Base-by-base conservation (phyloP, 805 yeast genomes). In the Alloascoidea hylecoeti region DNA sequence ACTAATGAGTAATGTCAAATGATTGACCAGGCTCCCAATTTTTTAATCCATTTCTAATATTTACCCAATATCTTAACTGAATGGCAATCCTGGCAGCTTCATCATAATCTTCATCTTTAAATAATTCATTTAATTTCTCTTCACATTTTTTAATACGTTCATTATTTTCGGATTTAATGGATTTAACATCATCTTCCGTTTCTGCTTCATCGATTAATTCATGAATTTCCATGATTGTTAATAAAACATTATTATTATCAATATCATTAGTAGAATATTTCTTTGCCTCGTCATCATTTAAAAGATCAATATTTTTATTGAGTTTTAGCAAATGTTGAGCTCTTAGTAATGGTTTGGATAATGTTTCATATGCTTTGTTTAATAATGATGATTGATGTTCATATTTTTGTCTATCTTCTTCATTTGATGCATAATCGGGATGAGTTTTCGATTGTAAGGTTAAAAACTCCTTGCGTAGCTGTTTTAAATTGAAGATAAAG, bases 211-310 rank as follows among this genome's bases (percentile, higher is more conserved):
- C 94, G 41, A 88, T 60, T 33, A 72, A 70, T 55, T 89, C 98
- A 52, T 88, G 92, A 3, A 84, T 74, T 45, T 85, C 94, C 57
- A 89, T 62, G 16, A 89, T 80, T 34, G 73, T 72, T 78, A 84
- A 71, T 33, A 89, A 58, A 50, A 83, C 59, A 13, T 61, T 68
- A 41, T 77, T 73, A 42, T 74, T 40, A 23, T 54, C 72, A 36
- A n/a, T n/a, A 56, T 58, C 36, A 59, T 63, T 46, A 63, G 73
- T 43, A 57, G 57, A 35, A 48, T 53, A 55, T 55, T 63, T 44
- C 41, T 64, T 66, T 4, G 65, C 61, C 15, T 58, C 56, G 4
- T 72, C 75, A 46, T 88, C 95, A 17, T 70, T 58, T 5, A 66
- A 61, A 23, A 81, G 57, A 45, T 81, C 84, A 17, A 71, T 55